A percentile compares a stretch with the other conserved stretches of the same genome.
These are phyloP conservation scores for Mycena pura DNA, from an alignment of 768 basidiomycete species.

Conservation along the genomic window DNA sequence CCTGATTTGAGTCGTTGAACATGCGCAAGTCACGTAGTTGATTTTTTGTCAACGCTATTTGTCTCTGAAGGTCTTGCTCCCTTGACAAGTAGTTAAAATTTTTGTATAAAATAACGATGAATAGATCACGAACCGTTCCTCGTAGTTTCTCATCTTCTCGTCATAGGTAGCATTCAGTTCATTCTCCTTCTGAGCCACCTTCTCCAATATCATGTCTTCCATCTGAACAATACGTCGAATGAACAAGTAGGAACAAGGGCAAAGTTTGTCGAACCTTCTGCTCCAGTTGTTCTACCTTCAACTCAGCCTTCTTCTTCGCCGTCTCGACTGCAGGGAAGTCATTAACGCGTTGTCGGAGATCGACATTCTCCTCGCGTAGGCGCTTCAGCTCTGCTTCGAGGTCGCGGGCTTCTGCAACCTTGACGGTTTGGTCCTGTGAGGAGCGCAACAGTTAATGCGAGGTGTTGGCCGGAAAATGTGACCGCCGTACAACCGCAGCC, in stretches of 20 bases:
- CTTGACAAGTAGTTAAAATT: conserved; percentile 44
- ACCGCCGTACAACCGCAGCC: conserved; percentile 77
- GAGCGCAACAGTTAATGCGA: not conserved
- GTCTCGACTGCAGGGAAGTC: conserved; percentile 71
- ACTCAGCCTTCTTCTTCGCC: conserved; percentile 78
- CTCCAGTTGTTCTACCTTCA: conserved; percentile 79
- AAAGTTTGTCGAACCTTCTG: conserved; percentile 62
- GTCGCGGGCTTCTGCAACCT: conserved; percentile 80
- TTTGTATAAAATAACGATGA: not conserved
- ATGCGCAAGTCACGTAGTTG: conserved; percentile 90
- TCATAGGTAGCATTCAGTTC: conserved; percentile 97
- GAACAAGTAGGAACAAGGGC: not conserved
- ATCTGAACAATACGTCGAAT: conserved; percentile 66
- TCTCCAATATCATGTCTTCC: conserved; percentile 92
- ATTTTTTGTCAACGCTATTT: conserved; percentile 83
- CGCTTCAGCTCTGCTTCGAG: conserved; percentile 77
- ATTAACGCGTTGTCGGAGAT: conserved; percentile 71
- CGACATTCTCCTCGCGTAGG: conserved; percentile 81
- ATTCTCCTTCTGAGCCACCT: conserved; percentile 91
- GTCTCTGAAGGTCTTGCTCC: conserved; percentile 93
- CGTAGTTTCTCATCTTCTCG: conserved; percentile 94
- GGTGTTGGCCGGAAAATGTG: not conserved
- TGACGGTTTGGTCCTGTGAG: conserved; percentile 89
- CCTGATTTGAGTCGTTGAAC: conserved; percentile 92
- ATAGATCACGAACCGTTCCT: conserved; percentile 74